These are phyloP conservation scores for Kernera saxatilis DNA, from an alignment of 345 rosid species.

Conservation along the genomic window DNA sequence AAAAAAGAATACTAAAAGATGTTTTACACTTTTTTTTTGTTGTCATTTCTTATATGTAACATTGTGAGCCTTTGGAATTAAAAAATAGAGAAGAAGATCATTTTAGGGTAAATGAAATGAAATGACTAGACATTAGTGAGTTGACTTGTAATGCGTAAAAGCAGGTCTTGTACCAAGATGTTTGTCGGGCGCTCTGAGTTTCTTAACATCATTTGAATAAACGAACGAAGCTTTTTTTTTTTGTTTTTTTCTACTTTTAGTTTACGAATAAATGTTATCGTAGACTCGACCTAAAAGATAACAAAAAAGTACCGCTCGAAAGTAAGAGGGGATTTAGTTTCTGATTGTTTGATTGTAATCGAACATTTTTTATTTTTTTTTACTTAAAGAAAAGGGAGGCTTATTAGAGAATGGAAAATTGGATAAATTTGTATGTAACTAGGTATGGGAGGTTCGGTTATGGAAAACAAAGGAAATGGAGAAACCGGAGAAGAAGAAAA, in stretches of 20 bases:
- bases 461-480: slow-evolving; percentile 51
- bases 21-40: no score
- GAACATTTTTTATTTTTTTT: background rate
- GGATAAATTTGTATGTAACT: background rate
- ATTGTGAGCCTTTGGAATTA: background rate
- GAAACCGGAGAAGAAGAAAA: slow-evolving; percentile 28
- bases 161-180: background rate
- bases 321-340: background rate
- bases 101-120: background rate
- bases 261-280: background rate
- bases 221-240: background rate
- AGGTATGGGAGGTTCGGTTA: slow-evolving; percentile 88
- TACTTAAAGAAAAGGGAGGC: background rate
- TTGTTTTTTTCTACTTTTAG: background rate
- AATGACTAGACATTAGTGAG: background rate
- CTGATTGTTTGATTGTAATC: background rate
- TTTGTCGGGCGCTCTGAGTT: background rate
- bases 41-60: background rate
- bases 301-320: background rate
- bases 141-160: background rate
- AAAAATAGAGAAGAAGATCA: background rate
- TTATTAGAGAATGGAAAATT: background rate
- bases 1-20: no score
- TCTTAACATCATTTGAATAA: slow-evolving; percentile 12
- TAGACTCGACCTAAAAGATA: background rate